Evolutionary conservation across 495 filamentous ascomycete species (phyloP).

Genomic region (Corynascus novoguineensis): DNA sequence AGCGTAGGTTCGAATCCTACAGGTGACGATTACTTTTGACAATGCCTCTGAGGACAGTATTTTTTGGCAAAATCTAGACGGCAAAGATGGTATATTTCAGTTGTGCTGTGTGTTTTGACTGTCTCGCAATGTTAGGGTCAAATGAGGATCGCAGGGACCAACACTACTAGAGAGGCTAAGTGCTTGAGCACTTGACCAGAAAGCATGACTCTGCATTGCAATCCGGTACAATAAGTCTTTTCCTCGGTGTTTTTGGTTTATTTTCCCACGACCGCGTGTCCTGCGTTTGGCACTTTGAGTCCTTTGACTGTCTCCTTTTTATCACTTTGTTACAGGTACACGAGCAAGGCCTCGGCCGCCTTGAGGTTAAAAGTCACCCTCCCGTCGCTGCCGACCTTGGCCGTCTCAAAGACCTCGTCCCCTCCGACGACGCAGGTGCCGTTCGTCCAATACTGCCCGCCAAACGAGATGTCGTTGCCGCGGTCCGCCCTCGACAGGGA

Average conservation of each 20-base stretch:
- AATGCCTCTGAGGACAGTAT: background rate
- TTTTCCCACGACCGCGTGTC: no score
- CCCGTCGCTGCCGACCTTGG: constrained; percentile 36
- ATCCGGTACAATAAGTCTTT: no score
- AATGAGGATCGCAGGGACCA: no score
- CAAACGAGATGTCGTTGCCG: constrained; percentile 43
- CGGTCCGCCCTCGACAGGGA: constrained; percentile 46
- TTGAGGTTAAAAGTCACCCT: constrained; percentile 43
- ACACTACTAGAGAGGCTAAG: no score
- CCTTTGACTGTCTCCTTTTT: no score
- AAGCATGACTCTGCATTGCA: no score
- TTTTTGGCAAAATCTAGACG: background rate
- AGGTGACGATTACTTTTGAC: constrained; percentile 4
- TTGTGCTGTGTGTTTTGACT: no score
- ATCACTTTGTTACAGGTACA: constrained; percentile 44
- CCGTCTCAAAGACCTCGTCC: constrained; percentile 39
- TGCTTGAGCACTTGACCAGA: no score
- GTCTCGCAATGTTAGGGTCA: no score
- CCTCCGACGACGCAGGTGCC: constrained; percentile 47
- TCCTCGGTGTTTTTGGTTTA: no score
- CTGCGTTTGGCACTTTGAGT: no score
- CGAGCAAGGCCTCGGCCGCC: constrained; percentile 51
- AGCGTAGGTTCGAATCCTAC: constrained; percentile 13
- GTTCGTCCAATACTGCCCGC: constrained; percentile 50
- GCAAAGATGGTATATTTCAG: no score